Base-by-base conservation (phyloP, 2,329 filamentous ascomycete genomes). In the Colletotrichum tropicicola region DNA sequence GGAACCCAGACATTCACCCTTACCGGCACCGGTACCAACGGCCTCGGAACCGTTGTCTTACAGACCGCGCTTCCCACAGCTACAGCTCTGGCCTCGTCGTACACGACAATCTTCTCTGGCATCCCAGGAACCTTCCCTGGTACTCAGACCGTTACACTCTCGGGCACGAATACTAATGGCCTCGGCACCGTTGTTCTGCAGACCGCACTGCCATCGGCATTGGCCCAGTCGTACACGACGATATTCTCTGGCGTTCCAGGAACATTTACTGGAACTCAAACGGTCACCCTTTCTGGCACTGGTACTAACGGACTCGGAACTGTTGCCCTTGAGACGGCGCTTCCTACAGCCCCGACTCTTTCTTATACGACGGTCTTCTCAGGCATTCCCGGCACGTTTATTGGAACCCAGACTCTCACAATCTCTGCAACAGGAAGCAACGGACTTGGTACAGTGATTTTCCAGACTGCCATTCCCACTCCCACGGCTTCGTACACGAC, bases 71-170 rank as follows among this genome's bases (percentile, higher is more conserved):
- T 57, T 5, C 52, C 59, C 5, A 7, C 30, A 3, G 10, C 41
- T 7, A 35, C 39, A 1, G 27, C 12, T 10, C 9, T 2, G 6
- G 39, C 12, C 0, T 25, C 3, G 0, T 62, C 59, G 0, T 59
- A 63, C 35, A 63, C 59, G 1, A 63, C 59, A 1, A 15, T 59
- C 3, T 23, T 59, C 12, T 51, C 35, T 2, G 59, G 59, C 15
- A 25, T 63, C 10, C 35, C 45, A 4, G 59, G 59, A 12, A 35
- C 27, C 13, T 63, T 63, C 6, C n/a, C 19, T 8, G 59, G 59
- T 13, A 63, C 54, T 1, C 37, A 35, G 6, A 59, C 54, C 4
- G 28, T 53, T 3, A 63, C 59, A 10, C 15, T 63, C n/a, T 25
- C 59, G 9, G 54, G 43, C 12, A 56, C 27, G 0, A 45, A 54